Percentiles rank a stretch among this genome's conserved stretches.
These are phyloP conservation scores for Crithidia bombi DNA, from an alignment of 208 protist genomes.

Conservation along the genomic window DNA sequence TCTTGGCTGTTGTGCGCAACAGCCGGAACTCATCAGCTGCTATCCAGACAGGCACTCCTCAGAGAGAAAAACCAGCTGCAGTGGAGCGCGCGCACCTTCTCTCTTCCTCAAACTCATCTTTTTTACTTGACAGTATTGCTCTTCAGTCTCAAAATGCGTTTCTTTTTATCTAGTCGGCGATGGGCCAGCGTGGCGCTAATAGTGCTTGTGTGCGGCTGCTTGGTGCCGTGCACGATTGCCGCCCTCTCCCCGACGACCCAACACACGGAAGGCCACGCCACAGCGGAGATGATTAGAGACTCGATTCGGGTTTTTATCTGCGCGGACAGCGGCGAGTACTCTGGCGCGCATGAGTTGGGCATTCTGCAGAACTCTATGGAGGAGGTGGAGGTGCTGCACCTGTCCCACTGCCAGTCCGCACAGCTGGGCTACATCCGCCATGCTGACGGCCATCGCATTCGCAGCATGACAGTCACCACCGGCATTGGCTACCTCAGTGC, in stretches of 20 bases:
- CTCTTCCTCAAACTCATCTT: too few relatives aligned
- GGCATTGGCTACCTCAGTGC: slow-evolving; percentile 60
- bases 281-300: not conserved
- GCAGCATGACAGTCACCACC: slow-evolving; percentile 50
- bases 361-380: slow-evolving; percentile 43
- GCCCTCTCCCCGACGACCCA: slow-evolving; percentile 4
- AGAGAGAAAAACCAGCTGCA: not conserved
- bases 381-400: slow-evolving; percentile 25
- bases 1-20: too few relatives aligned
- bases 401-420: slow-evolving; percentile 50
- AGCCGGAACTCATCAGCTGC: too few relatives aligned
- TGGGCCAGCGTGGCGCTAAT: slow-evolving; percentile 14
- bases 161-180: not conserved
- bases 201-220: slow-evolving; percentile 23
- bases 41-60: too few relatives aligned
- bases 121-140: too few relatives aligned
- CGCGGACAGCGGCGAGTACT: slow-evolving; percentile 45
- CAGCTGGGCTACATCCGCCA: slow-evolving; percentile 47
- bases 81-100: too few relatives aligned
- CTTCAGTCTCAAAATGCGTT: slow-evolving; percentile 1
- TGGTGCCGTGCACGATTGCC: slow-evolving; percentile 11
- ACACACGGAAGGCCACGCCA: not conserved
- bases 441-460: slow-evolving; percentile 37
- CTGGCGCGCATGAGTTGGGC: slow-evolving; percentile 48
- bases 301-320: slow-evolving; percentile 46